A percentile compares a stretch with the other conserved stretches of the same genome.
Evolutionary conservation across 2,329 filamentous ascomycete species (phyloP).

Genomic region (Verticillium dahliae): DNA sequence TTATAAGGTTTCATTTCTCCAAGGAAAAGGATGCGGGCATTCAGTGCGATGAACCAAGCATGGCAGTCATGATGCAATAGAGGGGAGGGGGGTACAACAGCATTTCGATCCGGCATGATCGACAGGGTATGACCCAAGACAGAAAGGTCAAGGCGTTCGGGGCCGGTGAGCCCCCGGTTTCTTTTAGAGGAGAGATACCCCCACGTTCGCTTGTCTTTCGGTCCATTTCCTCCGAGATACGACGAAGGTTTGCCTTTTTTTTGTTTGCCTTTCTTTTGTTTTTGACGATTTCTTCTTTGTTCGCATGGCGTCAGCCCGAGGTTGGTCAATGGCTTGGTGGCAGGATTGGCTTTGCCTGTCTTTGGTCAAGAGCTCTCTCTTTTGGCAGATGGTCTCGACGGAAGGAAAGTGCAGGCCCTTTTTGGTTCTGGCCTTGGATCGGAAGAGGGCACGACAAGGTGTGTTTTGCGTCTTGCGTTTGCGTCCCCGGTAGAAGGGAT

Average conservation of each 20-base stretch:
- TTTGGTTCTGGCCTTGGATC: background rate
- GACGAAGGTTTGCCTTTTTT: conserved; percentile 3
- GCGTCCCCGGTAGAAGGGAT: background rate
- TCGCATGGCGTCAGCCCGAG: background rate
- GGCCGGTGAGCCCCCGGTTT: background rate
- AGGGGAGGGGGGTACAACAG: background rate
- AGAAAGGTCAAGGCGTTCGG: background rate
- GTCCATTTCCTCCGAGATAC: background rate
- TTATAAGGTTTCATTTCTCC: background rate
- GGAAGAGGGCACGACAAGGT: background rate
- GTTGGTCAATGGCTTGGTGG: background rate
- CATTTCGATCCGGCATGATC: background rate
- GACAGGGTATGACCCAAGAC: background rate
- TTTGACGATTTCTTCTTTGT: conserved; percentile 4
- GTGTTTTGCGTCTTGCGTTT: too few species aligned
- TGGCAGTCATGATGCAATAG: background rate
- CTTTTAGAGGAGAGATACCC: background rate
- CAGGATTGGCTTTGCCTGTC: background rate
- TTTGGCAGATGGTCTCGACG: background rate
- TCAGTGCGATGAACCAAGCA: background rate
- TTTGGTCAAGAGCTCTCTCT: background rate
- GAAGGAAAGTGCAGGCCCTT: background rate
- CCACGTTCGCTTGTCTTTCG: background rate
- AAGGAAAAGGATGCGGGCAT: background rate
- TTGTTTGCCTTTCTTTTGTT: conserved; percentile 1